Evolutionary conservation across 441 rosid genomes (phyloP), one percentile per base, ranked within the genome.

Genomic region (Aleurites moluccanus): DNA sequence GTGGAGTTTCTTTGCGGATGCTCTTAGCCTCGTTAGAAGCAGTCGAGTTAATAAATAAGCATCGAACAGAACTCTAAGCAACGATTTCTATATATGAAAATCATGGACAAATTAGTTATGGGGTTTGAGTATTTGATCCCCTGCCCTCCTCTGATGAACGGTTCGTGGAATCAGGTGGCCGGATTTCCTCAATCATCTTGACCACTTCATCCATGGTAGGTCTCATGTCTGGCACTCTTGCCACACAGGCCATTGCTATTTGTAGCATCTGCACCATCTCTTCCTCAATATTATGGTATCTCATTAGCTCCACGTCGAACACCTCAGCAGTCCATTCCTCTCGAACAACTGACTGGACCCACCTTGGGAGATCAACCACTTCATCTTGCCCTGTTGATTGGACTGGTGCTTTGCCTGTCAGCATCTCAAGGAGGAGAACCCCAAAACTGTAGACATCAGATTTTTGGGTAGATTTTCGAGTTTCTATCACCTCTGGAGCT

Each of bases 301-400:
- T 88, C 79, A 93, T 59, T 74, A 95, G 91, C 85, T 86, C 93
- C 10, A 85, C 66, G 45, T 93, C 99, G 21, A 95, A 95, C 4
- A 95, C 98, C 69, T 95, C 99, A 11, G 98, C 96, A 0, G 98
- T 92, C 99, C 98, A 95, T 78, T 94, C 98, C 80, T 94, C 99
- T 33, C 97, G 79, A 44, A 94, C 98, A 15, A 94, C 99, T 8
- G 94, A 91, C 72, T 90, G 91, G 53, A 95, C 99, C 99, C 99
- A 95, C 69, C 93, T 80, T 30, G 93, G 97, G 79, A 95, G 86
- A 81, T 95, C 97, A 25, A 89, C 83, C 3, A 82, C 80, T 77
- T 95, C 98, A 15, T 89, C 93, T 33, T 90, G 84, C 23, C 91
- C 90, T 0, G 88, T 78, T 2, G 88, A 73, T 65, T 86, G 88